These are phyloP conservation scores for Tolypocladium album DNA, from an alignment of 2,329 filamentous ascomycete genomes.

Conservation along the genomic window DNA sequence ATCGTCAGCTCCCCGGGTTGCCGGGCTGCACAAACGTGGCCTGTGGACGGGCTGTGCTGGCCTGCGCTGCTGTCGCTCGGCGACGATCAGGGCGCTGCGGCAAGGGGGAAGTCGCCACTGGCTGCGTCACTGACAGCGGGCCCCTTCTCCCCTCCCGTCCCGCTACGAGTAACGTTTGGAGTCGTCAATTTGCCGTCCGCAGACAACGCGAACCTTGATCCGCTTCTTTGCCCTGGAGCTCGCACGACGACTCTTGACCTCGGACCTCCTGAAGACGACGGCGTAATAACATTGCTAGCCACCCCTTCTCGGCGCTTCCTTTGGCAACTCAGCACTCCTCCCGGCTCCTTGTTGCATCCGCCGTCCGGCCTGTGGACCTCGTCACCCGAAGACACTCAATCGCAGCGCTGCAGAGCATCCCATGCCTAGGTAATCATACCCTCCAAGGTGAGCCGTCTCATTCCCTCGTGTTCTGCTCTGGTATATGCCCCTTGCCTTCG, in stretches of 20 bases:
- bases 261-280: background rate
- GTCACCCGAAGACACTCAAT: background rate
- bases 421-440: too few species aligned
- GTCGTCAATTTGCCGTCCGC: background rate
- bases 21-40: too few species aligned
- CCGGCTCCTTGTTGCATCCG: background rate
- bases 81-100: background rate
- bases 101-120: background rate
- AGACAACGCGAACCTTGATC: background rate
- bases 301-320: background rate
- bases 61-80: background rate
- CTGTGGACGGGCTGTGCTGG: too few species aligned
- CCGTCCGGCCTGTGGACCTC: background rate
- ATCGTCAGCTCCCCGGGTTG: too few species aligned
- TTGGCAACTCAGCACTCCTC: background rate
- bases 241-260: background rate
- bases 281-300: background rate
- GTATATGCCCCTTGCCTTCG: background rate
- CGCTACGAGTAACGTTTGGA: background rate
- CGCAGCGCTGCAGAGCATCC: background rate
- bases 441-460: background rate
- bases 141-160: background rate
- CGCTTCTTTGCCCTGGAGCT: background rate
- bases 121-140: background rate
- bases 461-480: background rate